Base-by-base conservation (phyloP, 2,329 filamentous ascomycete genomes). In the Aspergillus ochraceoroseus region DNA sequence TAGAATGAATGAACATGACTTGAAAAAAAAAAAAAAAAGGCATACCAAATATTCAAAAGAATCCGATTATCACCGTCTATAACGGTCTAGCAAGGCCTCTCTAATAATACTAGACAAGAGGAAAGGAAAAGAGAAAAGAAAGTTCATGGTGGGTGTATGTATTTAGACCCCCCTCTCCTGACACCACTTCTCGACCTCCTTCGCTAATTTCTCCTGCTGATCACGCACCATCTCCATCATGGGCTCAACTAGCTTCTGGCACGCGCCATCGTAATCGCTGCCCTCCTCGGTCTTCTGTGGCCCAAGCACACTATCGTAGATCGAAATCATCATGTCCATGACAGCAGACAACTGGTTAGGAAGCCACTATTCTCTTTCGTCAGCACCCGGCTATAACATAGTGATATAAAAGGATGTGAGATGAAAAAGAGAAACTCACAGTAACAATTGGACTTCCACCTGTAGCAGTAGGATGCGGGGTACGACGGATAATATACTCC, bases 371-470 rank as follows among this genome's bases (percentile, higher is more conserved):
- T 26, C 13, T 11, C n/a, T 20, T 8, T 11, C 22, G 30, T 37
- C n/a, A 43, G 33, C 33, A 11, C 34, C 26, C 11, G 7, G 20
- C 11, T 4, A 13, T 12, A 12, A 2, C 5, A 7, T 4, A 5
- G 11, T n/a, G 3, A 30, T n/a, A 5, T 11, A 2, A 1, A 9
- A 11, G 14, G 2, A 22, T 9, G 5, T 9, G 13, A 26, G 5
- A 8, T 2, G 12, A 32, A 15, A 8, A 15, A 14, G 15, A 17
- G 4, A 17, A 18, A 56, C 64, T 43, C 56, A 69, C 66, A 14
- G 68, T 70, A 12, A 72, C 66, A 40, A 72, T 72, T 0, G 70
- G 70, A 48, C 68, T 71, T 7, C 70, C 70, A 25, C 70, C 70
- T 0, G 70, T 72, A 18, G 70, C 70, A 43, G 68, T 71, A 2